A percentile compares a stretch with the other conserved stretches of the same genome.
Conservation (phyloP, 2,329 filamentous ascomycete species). For the Ophiognomonia clavigignenti-juglandacearum region DNA sequence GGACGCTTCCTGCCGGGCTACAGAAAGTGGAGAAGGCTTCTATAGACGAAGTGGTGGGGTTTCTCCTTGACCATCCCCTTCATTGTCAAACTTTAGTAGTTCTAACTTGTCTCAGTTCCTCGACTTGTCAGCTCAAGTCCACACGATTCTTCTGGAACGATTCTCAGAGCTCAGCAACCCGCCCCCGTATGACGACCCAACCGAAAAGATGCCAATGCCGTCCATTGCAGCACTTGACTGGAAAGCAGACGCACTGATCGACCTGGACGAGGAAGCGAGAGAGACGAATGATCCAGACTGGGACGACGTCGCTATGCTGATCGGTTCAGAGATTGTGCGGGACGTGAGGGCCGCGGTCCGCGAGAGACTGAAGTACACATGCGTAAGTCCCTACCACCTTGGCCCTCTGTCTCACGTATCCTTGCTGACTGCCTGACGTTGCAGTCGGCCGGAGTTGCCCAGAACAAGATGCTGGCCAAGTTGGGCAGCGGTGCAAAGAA, state of each 20-base stretch:
- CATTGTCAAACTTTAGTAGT: not conserved
- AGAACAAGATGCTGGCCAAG: slow-evolving; percentile 95
- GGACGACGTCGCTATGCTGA: slow-evolving; percentile 85
- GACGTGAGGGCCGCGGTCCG: slow-evolving; percentile 66
- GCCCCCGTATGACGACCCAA: slow-evolving; percentile 68
- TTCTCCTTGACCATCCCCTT: not conserved
- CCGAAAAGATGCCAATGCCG: slow-evolving; percentile 68
- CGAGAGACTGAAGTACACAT: slow-evolving; percentile 76
- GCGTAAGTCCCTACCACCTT: slow-evolving; percentile 28
- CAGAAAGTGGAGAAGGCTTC: slow-evolving; percentile 88
- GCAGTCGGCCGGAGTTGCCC: slow-evolving; percentile 64
- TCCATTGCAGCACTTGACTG: slow-evolving; percentile 69
- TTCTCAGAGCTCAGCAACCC: slow-evolving; percentile 68
- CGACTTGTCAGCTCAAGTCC: slow-evolving; percentile 81
- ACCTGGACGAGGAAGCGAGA: slow-evolving; percentile 65
- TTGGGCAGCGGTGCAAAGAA: slow-evolving; percentile 89
- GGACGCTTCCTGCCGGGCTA: slow-evolving; percentile 57
- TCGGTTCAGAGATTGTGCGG: slow-evolving; percentile 85
- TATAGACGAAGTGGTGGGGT: slow-evolving; percentile 72
- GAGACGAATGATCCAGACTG: slow-evolving; percentile 86
- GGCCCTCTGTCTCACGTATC: not conserved
- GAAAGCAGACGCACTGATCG: slow-evolving; percentile 76
- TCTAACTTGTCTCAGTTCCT: slow-evolving; percentile 50
- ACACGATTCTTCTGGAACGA: slow-evolving; percentile 66
- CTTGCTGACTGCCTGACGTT: not conserved